Evolutionary conservation across 169 alveolate genomes (phyloP), one percentile per base, ranked within the genome.

Genomic region (Plasmodium inui): DNA sequence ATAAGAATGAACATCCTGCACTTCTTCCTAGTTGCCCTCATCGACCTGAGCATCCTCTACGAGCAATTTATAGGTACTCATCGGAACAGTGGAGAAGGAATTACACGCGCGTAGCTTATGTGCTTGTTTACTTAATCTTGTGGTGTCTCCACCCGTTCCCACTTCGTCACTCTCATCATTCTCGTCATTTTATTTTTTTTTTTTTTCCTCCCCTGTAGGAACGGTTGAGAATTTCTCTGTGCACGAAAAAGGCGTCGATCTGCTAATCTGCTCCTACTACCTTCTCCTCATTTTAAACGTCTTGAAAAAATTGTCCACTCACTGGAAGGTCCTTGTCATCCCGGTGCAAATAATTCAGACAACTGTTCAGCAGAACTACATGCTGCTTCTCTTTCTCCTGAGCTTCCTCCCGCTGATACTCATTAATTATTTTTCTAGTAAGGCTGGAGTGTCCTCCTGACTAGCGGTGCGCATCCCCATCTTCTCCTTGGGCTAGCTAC

Each of bases 11-110:
- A 88, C 50, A 2, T 79, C 50, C 19, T 76, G 17, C 83, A 78
- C 67, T 14, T 44, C 30, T 19, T 44, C 26, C 57, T 88, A 39
- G 73, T 79, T 0, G 19, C 12, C 9, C 34, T 79, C 71, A 37
- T 88, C 70, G 70, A 78, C 32, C n/a, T 79, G 37, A 72, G 73
- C 55, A 78, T 88, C 46, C 71, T 78, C 17, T 88, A 88, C 22
- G 73, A 88, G 82, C 94, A 88, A 34, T 78, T 88, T 34, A 61
- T 88, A 55, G 88, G 94, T 88, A 67, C 71, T 17, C 28, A 22
- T 1, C 8, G 81, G 39, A 34, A 37, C 14, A 17, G 28, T 32
- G 22, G 82, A 0, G 32, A 46, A 46, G 57, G 57, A n/a, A 12
- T 46, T 46, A 10, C 57, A 46, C n/a, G 57, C 4, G n/a, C 3